Evolutionary conservation across 2,329 filamentous ascomycete species (phyloP), one percentile per base, ranked within the genome.

Genomic region (Fusarium sp.): DNA sequence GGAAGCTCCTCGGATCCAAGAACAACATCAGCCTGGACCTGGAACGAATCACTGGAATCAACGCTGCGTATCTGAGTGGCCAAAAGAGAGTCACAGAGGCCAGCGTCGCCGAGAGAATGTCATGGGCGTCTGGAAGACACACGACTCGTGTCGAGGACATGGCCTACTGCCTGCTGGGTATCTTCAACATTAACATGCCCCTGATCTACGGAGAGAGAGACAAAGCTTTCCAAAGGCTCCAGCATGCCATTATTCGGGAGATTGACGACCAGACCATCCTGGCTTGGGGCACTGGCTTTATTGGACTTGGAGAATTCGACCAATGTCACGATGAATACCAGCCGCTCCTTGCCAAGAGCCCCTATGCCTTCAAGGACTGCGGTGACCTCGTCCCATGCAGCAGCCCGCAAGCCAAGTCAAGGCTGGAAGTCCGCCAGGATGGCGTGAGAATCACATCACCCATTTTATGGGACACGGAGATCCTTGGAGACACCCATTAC

Each of bases 101-200:
- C 5, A 65, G 66, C 9, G 66, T 68, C 11, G 62, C 62, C 0
- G 56, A 69, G 22, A 51, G 55, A 10, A 69, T 66, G 62, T 62
- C 49, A 2, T 69, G 66, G 66, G 66, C 66, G 1, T 55, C 66
- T 5, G 14, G 20, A 9, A 35, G 66, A n/a, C 24, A 33, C 17
- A 66, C 62, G 1, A 58, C 57, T 5, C 60, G 62, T n/a, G 27
- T 24, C 7, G 66, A 69, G 16, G 66, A 68, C 7, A 27, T 35
- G 3, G 56, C 66, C 4, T 65, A 68, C 27, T 65, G 66, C 20
- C 14, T 68, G 6, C 42, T 68, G 46, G 66, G 66, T 3, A 42
- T 68, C 5, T 68, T 68, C 6, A 53, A 61, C 38, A 59, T 68
- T 6, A 65, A 56, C 22, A 62, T 68, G 66, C 66, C 66, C 1